Conservation (phyloP, 83 land plant species). For the Picea abies region DNA sequence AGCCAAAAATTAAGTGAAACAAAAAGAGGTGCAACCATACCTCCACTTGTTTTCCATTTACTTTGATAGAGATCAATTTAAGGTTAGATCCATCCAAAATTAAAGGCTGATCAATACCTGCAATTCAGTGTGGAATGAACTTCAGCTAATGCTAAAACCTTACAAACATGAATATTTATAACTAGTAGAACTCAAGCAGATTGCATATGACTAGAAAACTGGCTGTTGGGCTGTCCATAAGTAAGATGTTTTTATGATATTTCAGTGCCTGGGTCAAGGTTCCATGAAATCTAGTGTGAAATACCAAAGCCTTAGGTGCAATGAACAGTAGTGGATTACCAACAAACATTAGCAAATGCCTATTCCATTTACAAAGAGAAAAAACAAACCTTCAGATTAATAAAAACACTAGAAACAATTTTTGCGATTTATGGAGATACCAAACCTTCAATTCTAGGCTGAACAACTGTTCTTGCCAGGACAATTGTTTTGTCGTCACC, state of each 20-base stretch:
- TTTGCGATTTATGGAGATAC: background rate
- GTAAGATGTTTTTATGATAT: background rate
- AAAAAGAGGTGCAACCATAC: conserved; percentile 19
- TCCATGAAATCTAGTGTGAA: background rate
- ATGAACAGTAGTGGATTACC: background rate
- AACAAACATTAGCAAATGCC: background rate
- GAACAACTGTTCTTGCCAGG: conserved; percentile 61
- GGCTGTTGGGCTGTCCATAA: background rate
- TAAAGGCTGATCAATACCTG: conserved; percentile 62
- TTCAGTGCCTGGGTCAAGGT: background rate
- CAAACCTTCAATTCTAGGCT: conserved; percentile 63
- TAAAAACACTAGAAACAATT: background rate
- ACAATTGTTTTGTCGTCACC: conserved; percentile 87
- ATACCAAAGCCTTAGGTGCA: background rate
- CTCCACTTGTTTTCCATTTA: conserved; percentile 32
- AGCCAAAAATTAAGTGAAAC: background rate
- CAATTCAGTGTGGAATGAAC: background rate
- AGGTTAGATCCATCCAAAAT: conserved; percentile 69
- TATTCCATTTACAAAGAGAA: background rate
- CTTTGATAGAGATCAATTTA: too few relatives aligned
- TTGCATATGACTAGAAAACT: background rate
- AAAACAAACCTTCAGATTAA: too few relatives aligned
- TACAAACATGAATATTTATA: background rate
- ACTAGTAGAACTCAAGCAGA: background rate
- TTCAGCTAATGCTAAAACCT: background rate